Evolutionary conservation across 2,329 filamentous ascomycete genomes (phyloP).

Genomic region (Knoxdaviesia capensis): DNA sequence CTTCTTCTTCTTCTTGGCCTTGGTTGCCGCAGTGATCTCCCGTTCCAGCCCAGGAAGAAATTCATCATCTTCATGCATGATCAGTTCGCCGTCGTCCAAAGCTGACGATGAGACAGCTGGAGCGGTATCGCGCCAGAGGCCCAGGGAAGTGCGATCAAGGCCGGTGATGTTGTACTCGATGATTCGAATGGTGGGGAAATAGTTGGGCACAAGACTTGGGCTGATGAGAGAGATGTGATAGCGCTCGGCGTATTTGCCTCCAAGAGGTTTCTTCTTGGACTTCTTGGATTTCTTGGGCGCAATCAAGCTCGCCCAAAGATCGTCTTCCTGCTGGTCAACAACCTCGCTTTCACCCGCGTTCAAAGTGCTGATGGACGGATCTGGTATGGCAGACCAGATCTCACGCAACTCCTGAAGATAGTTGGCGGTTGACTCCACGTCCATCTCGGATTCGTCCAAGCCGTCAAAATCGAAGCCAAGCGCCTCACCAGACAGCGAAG

Average conservation of each 20-base stretch:
- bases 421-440: slow-evolving; percentile 25
- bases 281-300: slow-evolving; percentile 15
- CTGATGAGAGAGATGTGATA: slow-evolving; percentile 66
- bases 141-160: slow-evolving; percentile 34
- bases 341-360: slow-evolving; percentile 4
- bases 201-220: slow-evolving; percentile 82
- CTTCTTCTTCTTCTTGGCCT: slow-evolving; percentile 18
- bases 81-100: too few species aligned
- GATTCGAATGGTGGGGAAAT: slow-evolving; percentile 77
- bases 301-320: too few species aligned
- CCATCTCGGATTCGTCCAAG: slow-evolving; percentile 11
- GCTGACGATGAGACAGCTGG: too few species aligned
- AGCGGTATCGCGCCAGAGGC: slow-evolving; percentile 11
- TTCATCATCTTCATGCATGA: slow-evolving; percentile 1
- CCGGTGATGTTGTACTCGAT: slow-evolving; percentile 83
- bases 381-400: slow-evolving; percentile 30
- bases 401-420: slow-evolving; percentile 64
- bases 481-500: slow-evolving; percentile 29
- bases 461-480: slow-evolving; percentile 46
- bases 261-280: slow-evolving; percentile 41
- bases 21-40: slow-evolving; percentile 9
- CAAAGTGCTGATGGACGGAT: background rate
- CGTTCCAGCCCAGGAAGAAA: background rate
- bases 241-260: slow-evolving; percentile 65
- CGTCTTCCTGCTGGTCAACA: slow-evolving; percentile 11